A percentile compares a stretch with the other conserved stretches of the same genome.
phyloP scores from a whole-genome alignment of 1,284 basidiomycete species.

The Microbotryum silenes-acaulis region DNA sequence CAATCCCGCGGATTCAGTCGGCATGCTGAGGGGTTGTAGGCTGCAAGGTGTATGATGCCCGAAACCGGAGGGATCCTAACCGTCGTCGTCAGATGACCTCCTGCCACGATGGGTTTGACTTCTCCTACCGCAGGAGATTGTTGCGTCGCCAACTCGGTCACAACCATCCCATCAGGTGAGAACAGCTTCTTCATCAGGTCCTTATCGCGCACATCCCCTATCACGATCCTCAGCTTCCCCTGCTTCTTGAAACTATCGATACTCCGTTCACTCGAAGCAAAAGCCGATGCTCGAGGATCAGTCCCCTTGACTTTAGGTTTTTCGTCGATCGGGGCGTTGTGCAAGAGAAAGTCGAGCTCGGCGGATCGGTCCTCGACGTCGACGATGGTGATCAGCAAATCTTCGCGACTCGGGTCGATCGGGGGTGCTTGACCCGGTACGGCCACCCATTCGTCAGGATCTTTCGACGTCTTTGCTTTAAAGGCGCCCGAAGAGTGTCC shows the following conservation, averaged over 20 bases:
- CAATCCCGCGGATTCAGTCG: constrained; percentile 30
- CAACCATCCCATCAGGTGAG: constrained; percentile 7
- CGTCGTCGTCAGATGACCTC: constrained; percentile 21
- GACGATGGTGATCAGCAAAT: constrained; percentile 28
- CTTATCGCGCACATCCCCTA: constrained; percentile 29
- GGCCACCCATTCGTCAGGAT: constrained; percentile 4
- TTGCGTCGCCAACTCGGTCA: constrained; percentile 8
- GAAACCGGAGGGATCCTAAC: constrained; percentile 31
- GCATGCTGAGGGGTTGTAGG: constrained; percentile 27
- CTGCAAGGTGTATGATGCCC: constrained; percentile 33
- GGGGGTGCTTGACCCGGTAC: neutral
- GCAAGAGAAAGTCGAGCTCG: constrained; percentile 34
- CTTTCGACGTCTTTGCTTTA: neutral
- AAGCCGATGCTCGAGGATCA: constrained; percentile 34
- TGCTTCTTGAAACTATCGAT: constrained; percentile 26
- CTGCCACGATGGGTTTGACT: constrained; percentile 18
- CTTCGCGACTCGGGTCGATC: constrained; percentile 16
- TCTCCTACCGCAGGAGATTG: constrained; percentile 10
- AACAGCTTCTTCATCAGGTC: constrained; percentile 19
- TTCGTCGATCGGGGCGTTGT: constrained; percentile 25
- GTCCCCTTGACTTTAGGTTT: constrained; percentile 32
- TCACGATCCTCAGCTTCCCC: constrained; percentile 30
- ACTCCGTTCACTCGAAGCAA: constrained; percentile 28
- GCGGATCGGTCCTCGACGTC: constrained; percentile 26
- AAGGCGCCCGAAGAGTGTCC: neutral